A percentile compares a stretch with the other conserved stretches of the same genome.
phyloP scores from a whole-genome alignment of 305 asterid genomes.

The Fraxinus dipetala region DNA sequence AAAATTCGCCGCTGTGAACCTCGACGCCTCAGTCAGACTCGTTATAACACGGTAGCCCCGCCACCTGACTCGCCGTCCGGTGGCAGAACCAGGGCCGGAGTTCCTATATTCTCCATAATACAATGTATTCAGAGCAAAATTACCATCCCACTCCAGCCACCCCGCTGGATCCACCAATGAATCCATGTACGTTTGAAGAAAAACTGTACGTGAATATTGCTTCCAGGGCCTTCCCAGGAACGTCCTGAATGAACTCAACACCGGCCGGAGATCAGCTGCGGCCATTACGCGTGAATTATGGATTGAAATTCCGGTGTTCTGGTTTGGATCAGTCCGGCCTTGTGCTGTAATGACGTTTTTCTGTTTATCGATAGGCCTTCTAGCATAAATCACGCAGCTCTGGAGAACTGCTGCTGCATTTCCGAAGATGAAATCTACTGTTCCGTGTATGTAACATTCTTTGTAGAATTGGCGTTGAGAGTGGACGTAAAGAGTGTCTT shows the following conservation, averaged over 20 bases:
- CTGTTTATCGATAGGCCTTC: not conserved
- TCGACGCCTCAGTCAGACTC: not conserved
- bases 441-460: constrained; percentile 15
- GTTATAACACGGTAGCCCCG: not conserved
- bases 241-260: not conserved
- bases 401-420: constrained; percentile 15
- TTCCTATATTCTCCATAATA: constrained; percentile 20
- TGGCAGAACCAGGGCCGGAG: not conserved
- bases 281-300: not conserved
- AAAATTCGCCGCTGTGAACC: not conserved
- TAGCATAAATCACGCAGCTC: constrained; percentile 5
- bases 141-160: not conserved
- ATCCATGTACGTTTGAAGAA: not conserved
- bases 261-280: not conserved
- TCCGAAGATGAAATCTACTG: constrained; percentile 28
- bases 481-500: not conserved
- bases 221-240: not conserved
- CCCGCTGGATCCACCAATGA: constrained; percentile 2
- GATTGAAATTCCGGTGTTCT: not conserved
- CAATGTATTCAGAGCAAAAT: constrained; percentile 5
- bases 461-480: constrained; percentile 19
- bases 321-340: not conserved
- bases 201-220: not conserved
- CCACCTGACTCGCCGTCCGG: not conserved
- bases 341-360: not conserved